Percentiles rank a stretch among this genome's conserved stretches.
Evolutionary conservation across 164 flowering plant genomes (phyloP).

Genomic region (Paratinospora sagittata): DNA sequence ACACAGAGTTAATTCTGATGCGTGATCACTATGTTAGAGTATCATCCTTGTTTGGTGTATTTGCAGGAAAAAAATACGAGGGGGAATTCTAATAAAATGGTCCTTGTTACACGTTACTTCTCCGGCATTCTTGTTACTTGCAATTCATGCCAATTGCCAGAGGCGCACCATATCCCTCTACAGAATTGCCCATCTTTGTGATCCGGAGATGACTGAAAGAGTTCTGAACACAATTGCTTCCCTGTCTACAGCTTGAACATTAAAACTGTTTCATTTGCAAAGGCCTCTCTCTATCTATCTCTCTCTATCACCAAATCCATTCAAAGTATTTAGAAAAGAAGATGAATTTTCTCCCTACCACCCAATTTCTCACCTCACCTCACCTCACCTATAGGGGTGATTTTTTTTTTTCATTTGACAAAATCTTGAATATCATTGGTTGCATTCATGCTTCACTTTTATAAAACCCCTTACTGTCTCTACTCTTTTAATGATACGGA

Average conservation of each 20-base stretch:
- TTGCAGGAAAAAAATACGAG: not conserved
- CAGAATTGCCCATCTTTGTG: not conserved
- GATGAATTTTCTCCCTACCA: too few relatives aligned
- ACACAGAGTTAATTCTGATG: not conserved
- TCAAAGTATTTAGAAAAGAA: too few relatives aligned
- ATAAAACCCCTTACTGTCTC: too few relatives aligned
- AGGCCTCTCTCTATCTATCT: not conserved
- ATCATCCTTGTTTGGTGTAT: not conserved
- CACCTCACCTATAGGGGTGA: too few relatives aligned
- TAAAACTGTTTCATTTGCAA: too few relatives aligned
- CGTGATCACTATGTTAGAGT: not conserved
- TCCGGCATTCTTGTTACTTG: constrained; percentile 1
- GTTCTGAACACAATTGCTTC: not conserved
- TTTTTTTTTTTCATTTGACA: too few relatives aligned
- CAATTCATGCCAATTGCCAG: not conserved
- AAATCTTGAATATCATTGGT: too few relatives aligned
- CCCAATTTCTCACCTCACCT: too few relatives aligned
- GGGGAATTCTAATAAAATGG: not conserved
- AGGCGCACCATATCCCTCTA: too few relatives aligned
- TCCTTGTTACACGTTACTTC: not conserved
- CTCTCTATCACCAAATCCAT: constrained; percentile 2
- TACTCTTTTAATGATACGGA: too few relatives aligned
- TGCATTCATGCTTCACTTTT: too few relatives aligned
- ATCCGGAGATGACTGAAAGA: constrained; percentile 8
- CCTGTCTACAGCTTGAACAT: too few relatives aligned